Evolutionary conservation across 129 eudicot genomes (phyloP).

Genomic region (Arctium lappa): DNA sequence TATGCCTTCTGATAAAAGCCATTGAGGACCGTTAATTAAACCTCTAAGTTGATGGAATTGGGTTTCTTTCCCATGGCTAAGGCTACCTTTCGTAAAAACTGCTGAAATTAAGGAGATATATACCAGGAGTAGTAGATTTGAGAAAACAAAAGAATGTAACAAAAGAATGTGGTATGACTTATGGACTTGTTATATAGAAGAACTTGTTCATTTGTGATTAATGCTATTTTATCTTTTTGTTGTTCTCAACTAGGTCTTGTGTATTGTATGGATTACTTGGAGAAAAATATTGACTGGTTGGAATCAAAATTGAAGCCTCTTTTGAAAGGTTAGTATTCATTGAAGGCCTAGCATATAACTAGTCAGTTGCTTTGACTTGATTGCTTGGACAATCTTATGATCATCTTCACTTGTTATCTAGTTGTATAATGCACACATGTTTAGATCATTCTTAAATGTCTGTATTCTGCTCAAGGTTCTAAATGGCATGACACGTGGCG

Average conservation of each 20-base stretch:
- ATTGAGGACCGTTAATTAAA: not conserved
- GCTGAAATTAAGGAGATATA: not conserved
- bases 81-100: not conserved
- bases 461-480: not conserved
- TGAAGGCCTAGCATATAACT: not conserved
- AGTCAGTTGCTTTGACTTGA: not conserved
- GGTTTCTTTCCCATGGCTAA: not conserved
- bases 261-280: constrained; percentile 97
- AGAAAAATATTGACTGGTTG: constrained; percentile 91
- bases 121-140: not conserved
- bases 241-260: constrained; percentile 55
- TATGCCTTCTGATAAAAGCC: not conserved
- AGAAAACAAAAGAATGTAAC: not conserved
- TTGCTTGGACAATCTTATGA: not conserved
- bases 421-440: not conserved
- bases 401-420: not conserved
- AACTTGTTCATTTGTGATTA: not conserved
- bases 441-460: not conserved
- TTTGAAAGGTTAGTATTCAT: constrained; percentile 66
- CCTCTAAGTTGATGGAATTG: not conserved
- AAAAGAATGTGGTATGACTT: not conserved
- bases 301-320: constrained; percentile 78
- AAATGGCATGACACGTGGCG: no score
- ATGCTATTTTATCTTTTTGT: not conserved
- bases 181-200: not conserved